Conservation (phyloP, 306 rosid species). For the Cicer judaicum region DNA sequence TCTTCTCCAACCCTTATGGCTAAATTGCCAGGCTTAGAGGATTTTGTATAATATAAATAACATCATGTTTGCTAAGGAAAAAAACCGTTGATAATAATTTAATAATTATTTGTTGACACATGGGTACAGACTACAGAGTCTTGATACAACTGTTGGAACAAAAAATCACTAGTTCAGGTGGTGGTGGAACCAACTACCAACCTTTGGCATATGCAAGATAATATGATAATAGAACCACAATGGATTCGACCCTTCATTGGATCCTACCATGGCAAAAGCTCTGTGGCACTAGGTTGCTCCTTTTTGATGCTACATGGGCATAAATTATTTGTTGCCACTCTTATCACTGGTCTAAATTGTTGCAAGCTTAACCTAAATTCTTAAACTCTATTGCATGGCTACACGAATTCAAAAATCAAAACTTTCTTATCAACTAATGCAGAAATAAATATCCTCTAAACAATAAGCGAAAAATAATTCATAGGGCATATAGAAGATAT, state of each 20-base stretch:
- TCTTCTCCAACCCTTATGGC: neutral
- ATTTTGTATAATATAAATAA: neutral
- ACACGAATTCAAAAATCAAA: slow-evolving; percentile 28
- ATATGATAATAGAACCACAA: neutral
- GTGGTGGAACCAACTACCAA: neutral
- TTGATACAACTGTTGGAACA: neutral
- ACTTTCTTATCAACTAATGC: slow-evolving; percentile 6
- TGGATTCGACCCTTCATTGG: neutral
- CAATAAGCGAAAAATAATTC: neutral
- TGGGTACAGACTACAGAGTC: neutral
- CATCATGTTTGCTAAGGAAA: neutral
- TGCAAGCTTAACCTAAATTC: slow-evolving; percentile 33
- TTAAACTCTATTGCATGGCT: slow-evolving; percentile 5
- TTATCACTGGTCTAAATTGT: slow-evolving; percentile 18
- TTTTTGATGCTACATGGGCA: slow-evolving; percentile 1
- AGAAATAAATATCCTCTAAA: slow-evolving; percentile 10
- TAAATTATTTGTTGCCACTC: slow-evolving; percentile 1
- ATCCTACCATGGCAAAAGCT: neutral
- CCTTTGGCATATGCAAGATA: neutral
- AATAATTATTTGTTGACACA: slow-evolving; percentile 8
- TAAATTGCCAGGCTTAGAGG: neutral
- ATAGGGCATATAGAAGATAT: neutral
- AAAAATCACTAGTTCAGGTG: neutral
- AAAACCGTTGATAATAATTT: neutral
- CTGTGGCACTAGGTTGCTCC: neutral